Conservation (phyloP, 2,329 filamentous ascomycete species). For the Xylaria sp. region DNA sequence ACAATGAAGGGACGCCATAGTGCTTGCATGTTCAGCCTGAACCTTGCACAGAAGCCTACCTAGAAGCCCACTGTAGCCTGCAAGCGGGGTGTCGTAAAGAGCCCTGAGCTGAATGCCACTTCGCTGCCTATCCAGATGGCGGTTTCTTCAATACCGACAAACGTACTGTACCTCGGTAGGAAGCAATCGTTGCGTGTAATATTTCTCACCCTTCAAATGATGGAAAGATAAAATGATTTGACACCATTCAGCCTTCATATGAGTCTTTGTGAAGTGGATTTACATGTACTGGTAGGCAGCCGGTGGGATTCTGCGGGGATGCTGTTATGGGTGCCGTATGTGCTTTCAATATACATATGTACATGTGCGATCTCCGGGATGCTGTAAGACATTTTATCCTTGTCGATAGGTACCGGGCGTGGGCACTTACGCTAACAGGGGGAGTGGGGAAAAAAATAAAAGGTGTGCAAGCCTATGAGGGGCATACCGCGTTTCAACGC, state of each 20-base stretch:
- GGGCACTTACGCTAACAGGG: not conserved
- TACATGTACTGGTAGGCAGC: not conserved
- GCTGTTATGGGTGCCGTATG: no score
- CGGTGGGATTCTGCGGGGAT: not conserved
- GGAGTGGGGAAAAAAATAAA: no score
- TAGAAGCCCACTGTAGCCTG: not conserved
- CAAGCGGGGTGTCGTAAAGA: not conserved
- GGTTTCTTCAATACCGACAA: no score
- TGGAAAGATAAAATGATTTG: no score
- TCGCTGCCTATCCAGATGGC: no score
- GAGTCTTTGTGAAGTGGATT: not conserved
- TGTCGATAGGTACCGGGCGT: not conserved
- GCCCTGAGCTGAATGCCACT: no score
- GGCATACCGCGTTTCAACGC: slow-evolving; percentile 34
- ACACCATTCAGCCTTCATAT: not conserved
- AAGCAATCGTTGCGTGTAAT: no score
- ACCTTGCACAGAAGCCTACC: slow-evolving; percentile 2
- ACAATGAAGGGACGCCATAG: slow-evolving; percentile 14
- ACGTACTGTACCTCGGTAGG: no score
- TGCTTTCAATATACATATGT: not conserved
- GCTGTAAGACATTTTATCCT: slow-evolving; percentile 13
- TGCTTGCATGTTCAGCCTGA: slow-evolving; percentile 23
- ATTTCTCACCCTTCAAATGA: no score
- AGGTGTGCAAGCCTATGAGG: slow-evolving; percentile 15
- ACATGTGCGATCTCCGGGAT: slow-evolving; percentile 9